A percentile compares a stretch with the other conserved stretches of the same genome.
Evolutionary conservation across 2,329 filamentous ascomycete genomes (phyloP).

Genomic region (Talaromyces sp.): DNA sequence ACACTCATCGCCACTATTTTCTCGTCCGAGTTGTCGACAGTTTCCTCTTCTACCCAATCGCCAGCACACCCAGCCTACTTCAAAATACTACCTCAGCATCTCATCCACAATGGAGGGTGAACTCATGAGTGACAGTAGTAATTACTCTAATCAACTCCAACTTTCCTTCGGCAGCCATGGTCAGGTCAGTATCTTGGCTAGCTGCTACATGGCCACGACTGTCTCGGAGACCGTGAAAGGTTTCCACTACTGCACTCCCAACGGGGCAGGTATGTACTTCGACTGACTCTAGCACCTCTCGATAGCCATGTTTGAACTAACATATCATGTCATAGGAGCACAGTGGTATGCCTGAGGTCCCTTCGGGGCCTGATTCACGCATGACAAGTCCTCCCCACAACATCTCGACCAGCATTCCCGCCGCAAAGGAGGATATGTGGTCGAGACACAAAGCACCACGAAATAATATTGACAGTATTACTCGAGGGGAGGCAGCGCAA

Average conservation of each 20-base stretch:
- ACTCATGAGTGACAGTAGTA: constrained; percentile 69
- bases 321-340: constrained; percentile 56
- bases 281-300: neutral
- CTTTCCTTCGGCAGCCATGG: constrained; percentile 51
- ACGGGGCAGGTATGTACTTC: constrained; percentile 65
- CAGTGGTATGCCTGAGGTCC: constrained; percentile 96
- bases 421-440: constrained; percentile 58
- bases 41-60: neutral
- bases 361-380: constrained; percentile 80
- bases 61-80: neutral
- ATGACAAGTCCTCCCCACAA: constrained; percentile 87
- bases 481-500: constrained; percentile 83
- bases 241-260: constrained; percentile 94
- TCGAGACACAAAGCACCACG: constrained; percentile 37
- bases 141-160: constrained; percentile 62
- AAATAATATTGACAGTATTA: constrained; percentile 33
- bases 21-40: neutral
- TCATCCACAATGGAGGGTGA: constrained; percentile 40
- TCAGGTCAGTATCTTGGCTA: constrained; percentile 77
- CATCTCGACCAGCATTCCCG: constrained; percentile 55
- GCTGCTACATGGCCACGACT: constrained; percentile 80
- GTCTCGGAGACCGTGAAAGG: constrained; percentile 69
- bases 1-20: neutral
- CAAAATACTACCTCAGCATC: neutral
- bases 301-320: neutral